These are phyloP conservation scores for Mikania micrantha DNA, from an alignment of 129 eudicot species.

Conservation along the genomic window DNA sequence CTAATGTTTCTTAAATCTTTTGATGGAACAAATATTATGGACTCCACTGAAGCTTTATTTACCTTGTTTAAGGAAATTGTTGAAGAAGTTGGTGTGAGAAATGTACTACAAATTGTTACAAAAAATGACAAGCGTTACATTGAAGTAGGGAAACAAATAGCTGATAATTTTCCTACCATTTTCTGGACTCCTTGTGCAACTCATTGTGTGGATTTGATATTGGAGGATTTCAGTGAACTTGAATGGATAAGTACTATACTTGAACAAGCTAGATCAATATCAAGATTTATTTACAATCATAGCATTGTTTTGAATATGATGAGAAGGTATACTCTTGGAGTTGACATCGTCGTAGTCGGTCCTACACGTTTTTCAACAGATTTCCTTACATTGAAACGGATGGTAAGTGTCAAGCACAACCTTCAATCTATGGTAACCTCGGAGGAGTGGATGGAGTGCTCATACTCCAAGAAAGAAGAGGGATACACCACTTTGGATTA, in stretches of 20 bases:
- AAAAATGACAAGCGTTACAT: constrained; percentile 49
- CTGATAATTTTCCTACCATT: constrained; percentile 51
- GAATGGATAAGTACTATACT: constrained; percentile 49
- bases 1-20: constrained; percentile 63
- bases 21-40: constrained; percentile 42
- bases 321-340: constrained; percentile 76
- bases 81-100: constrained; percentile 69
- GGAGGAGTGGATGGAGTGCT: constrained; percentile 82
- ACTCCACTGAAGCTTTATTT: constrained; percentile 38
- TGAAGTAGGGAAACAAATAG: constrained; percentile 50
- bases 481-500: constrained; percentile 52
- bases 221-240: constrained; percentile 59
- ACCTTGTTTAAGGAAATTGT: constrained; percentile 55
- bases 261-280: constrained; percentile 63
- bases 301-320: constrained; percentile 63
- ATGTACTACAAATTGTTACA: constrained; percentile 75
- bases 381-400: constrained; percentile 58
- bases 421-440: constrained; percentile 77
- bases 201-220: constrained; percentile 52
- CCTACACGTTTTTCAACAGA: constrained; percentile 45
- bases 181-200: constrained; percentile 92
- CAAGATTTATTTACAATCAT: constrained; percentile 68
- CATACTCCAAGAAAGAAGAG: constrained; percentile 55
- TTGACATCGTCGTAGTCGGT: constrained; percentile 66
- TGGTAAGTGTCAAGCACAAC: constrained; percentile 55